Evolutionary conservation across 805 yeast genomes (phyloP).

Genomic region (Candida ovalis): DNA sequence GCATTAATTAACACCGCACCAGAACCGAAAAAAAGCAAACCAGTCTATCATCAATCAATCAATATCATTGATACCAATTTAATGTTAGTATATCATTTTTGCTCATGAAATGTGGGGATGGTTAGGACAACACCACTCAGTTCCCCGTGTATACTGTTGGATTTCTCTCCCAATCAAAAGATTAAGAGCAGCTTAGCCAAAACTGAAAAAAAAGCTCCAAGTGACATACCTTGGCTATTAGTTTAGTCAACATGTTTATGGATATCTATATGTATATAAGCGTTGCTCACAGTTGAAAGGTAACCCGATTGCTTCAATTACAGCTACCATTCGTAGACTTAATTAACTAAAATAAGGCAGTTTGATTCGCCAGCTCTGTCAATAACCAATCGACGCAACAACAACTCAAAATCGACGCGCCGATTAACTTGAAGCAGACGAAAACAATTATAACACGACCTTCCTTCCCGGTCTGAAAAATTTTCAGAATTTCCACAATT

Average conservation of each 20-base stretch:
- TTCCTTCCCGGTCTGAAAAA: background rate
- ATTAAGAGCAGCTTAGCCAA: too few species aligned
- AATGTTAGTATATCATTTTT: background rate
- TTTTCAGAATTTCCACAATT: too few species aligned
- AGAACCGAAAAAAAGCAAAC: conserved; percentile 9
- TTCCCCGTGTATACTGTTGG: too few species aligned
- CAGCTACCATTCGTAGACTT: too few species aligned
- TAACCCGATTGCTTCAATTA: background rate
- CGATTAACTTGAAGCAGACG: too few species aligned
- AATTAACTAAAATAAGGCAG: background rate
- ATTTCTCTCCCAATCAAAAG: too few species aligned
- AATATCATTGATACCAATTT: background rate
- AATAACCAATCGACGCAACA: background rate
- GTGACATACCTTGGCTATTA: background rate
- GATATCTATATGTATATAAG: too few species aligned
- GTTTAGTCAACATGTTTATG: background rate
- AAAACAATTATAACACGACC: too few species aligned
- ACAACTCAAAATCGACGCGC: background rate
- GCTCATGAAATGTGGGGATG: background rate
- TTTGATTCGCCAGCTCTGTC: background rate
- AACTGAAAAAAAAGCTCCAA: too few species aligned
- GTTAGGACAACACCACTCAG: background rate
- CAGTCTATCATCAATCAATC: conserved; percentile 3
- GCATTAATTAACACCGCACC: conserved; percentile 1
- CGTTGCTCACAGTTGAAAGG: too few species aligned